Base-by-base conservation (phyloP, 2,329 filamentous ascomycete species). In the Dryadomyces sulphureus region DNA sequence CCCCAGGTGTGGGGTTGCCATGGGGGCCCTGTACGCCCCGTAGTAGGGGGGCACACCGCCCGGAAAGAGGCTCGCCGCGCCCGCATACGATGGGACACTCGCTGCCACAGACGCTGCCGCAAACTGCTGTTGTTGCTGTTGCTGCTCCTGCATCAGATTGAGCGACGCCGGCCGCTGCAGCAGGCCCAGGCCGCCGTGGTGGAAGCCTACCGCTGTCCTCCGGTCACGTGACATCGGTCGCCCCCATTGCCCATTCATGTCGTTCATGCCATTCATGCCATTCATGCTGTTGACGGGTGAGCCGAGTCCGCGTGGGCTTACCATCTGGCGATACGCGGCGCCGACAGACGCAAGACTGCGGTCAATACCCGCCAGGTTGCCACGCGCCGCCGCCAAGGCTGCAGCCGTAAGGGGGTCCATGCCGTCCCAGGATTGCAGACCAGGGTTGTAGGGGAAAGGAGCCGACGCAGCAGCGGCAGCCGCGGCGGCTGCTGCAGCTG, bases 381-480 rank as follows among this genome's bases (percentile, higher is more conserved):
- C 60, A 38, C 64, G 41, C 1, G 43, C 2, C 3, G 38, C 35
- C 1, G 47, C 41, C 12, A 46, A 24, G 2, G 47, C 45, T 7
- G 43, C 47, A 1, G 35, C 27, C 2, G 45, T 20, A 1, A 43
- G 20, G 4, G 43, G 12, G 14, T 50, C 47, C 3, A 34, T 6
- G 1, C 43, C 50, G 42, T 56, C 56, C 70, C 71, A 75, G 3
- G 68, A 51, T 50, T 68, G 65, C 5, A 67, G 67, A 7, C 58
- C 62, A 1, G 69, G 66, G 50, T 73, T 71, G 50, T 68, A 58
- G 50, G 68, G 66, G 53, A 71, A 71, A 6, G 30, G 21, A 7
- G 9, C 9, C 14, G 41, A 24, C 3, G 14, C 27, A n/a, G 41
- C 1, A 14, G 25, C 12, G 7, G 40, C n/a, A n/a, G n/a, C n/a